These are phyloP conservation scores for Rhynchospora pubera DNA, from an alignment of 176 grass and related monocot species.

Conservation along the genomic window DNA sequence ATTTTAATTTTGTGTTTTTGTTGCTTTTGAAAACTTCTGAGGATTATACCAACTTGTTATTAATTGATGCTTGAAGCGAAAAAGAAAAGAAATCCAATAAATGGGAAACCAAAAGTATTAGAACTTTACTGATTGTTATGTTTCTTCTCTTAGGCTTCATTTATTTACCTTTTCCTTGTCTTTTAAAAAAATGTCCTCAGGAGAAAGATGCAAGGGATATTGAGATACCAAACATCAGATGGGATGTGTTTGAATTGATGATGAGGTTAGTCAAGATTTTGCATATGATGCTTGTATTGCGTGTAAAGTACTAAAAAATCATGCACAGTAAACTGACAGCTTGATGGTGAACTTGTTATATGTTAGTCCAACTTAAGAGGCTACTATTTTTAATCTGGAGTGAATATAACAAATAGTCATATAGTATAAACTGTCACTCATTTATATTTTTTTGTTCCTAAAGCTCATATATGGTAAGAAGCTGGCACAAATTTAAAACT, in stretches of 20 bases:
- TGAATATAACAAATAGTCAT: neutral
- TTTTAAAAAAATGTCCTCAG: conserved; percentile 34
- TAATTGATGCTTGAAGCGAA: neutral
- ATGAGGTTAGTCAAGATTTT: conserved; percentile 61
- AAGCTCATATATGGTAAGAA: neutral
- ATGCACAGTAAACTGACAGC: neutral
- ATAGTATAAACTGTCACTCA: neutral
- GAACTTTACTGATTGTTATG: neutral
- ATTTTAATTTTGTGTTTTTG: neutral
- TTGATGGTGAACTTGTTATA: neutral
- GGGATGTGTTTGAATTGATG: conserved; percentile 94
- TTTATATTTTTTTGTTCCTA: neutral
- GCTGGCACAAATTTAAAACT: neutral
- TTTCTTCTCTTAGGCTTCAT: neutral
- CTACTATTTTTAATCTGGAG: neutral
- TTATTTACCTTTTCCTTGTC: neutral
- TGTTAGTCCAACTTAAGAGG: neutral
- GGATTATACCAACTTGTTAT: neutral
- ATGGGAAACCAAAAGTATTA: neutral
- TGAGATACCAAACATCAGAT: conserved; percentile 97
- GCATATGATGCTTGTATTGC: neutral
- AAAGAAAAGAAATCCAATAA: neutral
- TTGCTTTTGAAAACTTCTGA: conserved; percentile 14
- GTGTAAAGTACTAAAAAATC: neutral
- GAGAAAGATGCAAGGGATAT: conserved; percentile 99